These are phyloP conservation scores for Rhizopus sp. DNA, from an alignment of 371 early-diverging fungal species.

Conservation along the genomic window DNA sequence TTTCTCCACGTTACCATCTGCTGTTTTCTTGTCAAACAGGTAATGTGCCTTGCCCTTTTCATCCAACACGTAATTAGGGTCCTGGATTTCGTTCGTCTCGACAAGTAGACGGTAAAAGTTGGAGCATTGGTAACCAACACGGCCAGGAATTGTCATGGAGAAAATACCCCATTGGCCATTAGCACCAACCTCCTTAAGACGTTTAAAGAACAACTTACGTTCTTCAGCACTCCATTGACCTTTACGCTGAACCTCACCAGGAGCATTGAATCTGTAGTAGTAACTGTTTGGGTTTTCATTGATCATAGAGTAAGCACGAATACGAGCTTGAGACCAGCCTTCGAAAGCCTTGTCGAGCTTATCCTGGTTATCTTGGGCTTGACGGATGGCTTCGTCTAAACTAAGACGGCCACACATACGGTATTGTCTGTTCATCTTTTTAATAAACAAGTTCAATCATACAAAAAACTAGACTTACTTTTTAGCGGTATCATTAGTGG, in stretches of 20 bases:
- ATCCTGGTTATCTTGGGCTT: constrained; percentile 72
- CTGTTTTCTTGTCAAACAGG: constrained; percentile 81
- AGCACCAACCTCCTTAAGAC: constrained; percentile 84
- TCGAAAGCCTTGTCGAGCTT: constrained; percentile 85
- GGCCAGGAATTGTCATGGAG: constrained; percentile 91
- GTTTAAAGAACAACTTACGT: constrained; percentile 76
- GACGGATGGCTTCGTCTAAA: constrained; percentile 87
- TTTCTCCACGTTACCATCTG: constrained; percentile 75
- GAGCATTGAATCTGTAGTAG: constrained; percentile 95
- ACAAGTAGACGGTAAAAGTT: constrained; percentile 90
- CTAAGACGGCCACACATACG: constrained; percentile 81
- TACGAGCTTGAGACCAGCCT: constrained; percentile 94
- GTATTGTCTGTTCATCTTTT: constrained; percentile 47
- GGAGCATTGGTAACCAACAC: constrained; percentile 96
- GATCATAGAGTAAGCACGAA: constrained; percentile 87
- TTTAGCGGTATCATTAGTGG: constrained; percentile 74
- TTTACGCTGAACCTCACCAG: constrained; percentile 90
- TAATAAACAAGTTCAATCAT: neutral
- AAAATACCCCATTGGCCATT: constrained; percentile 97
- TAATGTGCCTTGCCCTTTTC: constrained; percentile 88
- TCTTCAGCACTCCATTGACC: constrained; percentile 90
- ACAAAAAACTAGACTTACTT: constrained; percentile 49
- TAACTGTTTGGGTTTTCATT: constrained; percentile 92
- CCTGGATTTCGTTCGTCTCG: constrained; percentile 81
- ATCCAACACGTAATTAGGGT: constrained; percentile 90